These are phyloP conservation scores for Epicoccum sorghinum DNA, from an alignment of 2,329 filamentous ascomycete genomes.

Conservation along the genomic window DNA sequence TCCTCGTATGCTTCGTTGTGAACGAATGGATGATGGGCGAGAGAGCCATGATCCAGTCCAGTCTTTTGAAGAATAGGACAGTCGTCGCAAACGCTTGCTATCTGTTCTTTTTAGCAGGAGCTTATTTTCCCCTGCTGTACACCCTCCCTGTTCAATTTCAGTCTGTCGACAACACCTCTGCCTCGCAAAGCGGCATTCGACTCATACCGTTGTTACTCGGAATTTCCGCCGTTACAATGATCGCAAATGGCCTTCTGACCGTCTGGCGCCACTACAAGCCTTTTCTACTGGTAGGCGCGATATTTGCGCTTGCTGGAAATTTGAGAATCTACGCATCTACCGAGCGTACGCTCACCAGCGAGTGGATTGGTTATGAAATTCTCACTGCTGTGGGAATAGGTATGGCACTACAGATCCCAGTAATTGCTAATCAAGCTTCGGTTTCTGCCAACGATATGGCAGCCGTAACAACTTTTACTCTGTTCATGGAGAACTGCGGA, in stretches of 20 bases:
- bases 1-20: slow-evolving; percentile 51
- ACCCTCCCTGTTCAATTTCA: slow-evolving; percentile 39
- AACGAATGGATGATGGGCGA: slow-evolving; percentile 36
- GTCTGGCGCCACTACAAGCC: slow-evolving; percentile 50
- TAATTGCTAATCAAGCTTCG: slow-evolving; percentile 49
- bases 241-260: slow-evolving; percentile 33
- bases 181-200: slow-evolving; percentile 35
- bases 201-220: slow-evolving; percentile 38
- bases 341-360: slow-evolving; percentile 41
- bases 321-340: slow-evolving; percentile 44
- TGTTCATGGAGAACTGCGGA: slow-evolving; percentile 53
- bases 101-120: slow-evolving; percentile 33
- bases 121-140: slow-evolving; percentile 38
- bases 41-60: slow-evolving; percentile 36
- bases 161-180: slow-evolving; percentile 30
- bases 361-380: slow-evolving; percentile 58
- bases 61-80: slow-evolving; percentile 26
- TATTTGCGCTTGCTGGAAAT: slow-evolving; percentile 28
- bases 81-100: slow-evolving; percentile 27
- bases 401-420: slow-evolving; percentile 49
- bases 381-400: slow-evolving; percentile 54
- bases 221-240: slow-evolving; percentile 35
- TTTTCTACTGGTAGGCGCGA: slow-evolving; percentile 46
- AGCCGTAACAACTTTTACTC: slow-evolving; percentile 47
- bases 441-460: slow-evolving; percentile 48